phyloP scores from a whole-genome alignment of 2,329 filamentous ascomycete species.

The Diplodia seriata region DNA sequence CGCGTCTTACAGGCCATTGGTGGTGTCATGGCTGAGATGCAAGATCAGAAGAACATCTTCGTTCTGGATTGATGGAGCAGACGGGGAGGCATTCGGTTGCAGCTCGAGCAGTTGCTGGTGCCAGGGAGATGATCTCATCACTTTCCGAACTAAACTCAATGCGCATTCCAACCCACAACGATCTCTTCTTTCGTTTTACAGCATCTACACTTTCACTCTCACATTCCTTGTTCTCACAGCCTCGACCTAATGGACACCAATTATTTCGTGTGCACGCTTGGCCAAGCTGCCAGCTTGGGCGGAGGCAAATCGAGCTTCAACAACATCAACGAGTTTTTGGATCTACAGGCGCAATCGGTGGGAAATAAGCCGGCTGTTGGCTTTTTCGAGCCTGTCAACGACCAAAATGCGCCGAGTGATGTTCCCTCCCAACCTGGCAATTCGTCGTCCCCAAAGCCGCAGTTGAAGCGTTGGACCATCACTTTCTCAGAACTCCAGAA shows the following conservation, averaged over 20 bases:
- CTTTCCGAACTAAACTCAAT: not conserved
- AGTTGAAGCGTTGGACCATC: constrained; percentile 44
- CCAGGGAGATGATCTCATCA: not conserved
- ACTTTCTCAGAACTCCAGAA: constrained; percentile 47
- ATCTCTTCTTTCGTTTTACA: not conserved
- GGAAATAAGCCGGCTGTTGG: constrained; percentile 57
- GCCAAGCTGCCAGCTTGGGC: constrained; percentile 57
- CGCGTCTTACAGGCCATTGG: not conserved
- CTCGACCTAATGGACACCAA: constrained; percentile 43
- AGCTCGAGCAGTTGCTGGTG: not conserved
- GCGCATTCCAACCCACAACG: not conserved
- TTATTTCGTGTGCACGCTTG: constrained; percentile 69
- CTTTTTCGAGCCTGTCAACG: constrained; percentile 51
- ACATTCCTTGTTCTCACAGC: not conserved
- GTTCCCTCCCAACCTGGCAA: not conserved
- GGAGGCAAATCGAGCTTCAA: constrained; percentile 34
- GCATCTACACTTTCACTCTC: not conserved
- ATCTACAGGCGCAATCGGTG: constrained; percentile 52
- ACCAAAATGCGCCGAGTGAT: not conserved
- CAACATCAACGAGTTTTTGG: constrained; percentile 36
- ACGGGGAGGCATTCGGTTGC: not conserved
- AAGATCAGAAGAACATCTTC: not conserved
- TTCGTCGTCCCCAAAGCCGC: not conserved
- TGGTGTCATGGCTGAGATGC: not conserved
- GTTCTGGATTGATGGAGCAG: not conserved